Evolutionary conservation across 495 filamentous ascomycete genomes (phyloP), one percentile per base, ranked within the genome.

Genomic region (Haplographium delicatum): DNA sequence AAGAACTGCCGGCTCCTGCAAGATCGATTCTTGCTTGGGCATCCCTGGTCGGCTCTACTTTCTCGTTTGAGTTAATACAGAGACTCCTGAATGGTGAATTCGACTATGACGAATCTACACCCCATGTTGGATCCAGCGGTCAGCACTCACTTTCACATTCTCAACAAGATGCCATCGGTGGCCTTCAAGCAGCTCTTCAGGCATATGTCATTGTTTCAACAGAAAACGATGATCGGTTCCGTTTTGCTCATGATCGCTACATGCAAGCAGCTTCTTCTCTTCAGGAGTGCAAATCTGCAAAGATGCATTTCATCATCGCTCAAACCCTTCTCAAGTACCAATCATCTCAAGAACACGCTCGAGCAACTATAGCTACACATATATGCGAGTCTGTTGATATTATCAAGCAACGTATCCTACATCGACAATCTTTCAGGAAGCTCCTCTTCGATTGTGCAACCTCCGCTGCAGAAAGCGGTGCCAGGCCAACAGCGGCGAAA

Each of bases 231-330:
- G 89, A 96, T 65, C 64, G 71, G 42, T 76, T 74, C 60, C 82
- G 83, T 24, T 94, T 94, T 59, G 79, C 79, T 26, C 89, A 96
- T 63, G 89, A 96, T 63, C 78, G 89, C 33, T 88, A 91, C 61
- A 72, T 88, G 26, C 81, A 83, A 63, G 89, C 88, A 22, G 82
- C 88, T 9, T 71, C 78, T n/a, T 67, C 70, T 2, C 69, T 95
- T 45, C 80, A 74, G 31, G 84, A 89, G 67, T 82, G 79, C 53
- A 79, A 86, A 48, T 70, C 78, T 19, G 68, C 79, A 43, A 83
- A 83, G 59, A 95, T 95, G 90, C 89, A 96, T 65, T 95, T 88
- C 53, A 76, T 87, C 34, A 85, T 95, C 48, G 86, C 87, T 0
- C 82, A 87, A 57, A 83, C 79, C 0, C 77, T 94, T 57, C 79